Percentiles rank a stretch among this genome's conserved stretches.
phyloP scores from a whole-genome alignment of 2,329 filamentous ascomycete genomes.

The Botryotinia globosa region DNA sequence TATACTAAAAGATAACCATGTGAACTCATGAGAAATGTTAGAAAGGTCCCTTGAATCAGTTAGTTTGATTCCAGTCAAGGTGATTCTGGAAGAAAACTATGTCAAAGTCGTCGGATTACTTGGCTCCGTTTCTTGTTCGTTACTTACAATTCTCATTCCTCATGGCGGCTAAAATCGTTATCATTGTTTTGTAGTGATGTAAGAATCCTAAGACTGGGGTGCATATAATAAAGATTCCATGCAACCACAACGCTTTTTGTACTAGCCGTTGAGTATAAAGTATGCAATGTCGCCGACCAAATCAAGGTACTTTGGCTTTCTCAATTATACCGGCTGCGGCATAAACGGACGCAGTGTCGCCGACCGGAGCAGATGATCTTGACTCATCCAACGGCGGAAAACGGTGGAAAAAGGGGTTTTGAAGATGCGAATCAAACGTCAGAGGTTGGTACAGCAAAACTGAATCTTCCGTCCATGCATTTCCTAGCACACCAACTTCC shows the following conservation, averaged over 20 bases:
- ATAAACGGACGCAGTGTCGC: not conserved
- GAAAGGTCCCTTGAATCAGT: not conserved
- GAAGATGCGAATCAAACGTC: not conserved
- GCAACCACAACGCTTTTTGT: slow-evolving; percentile 3
- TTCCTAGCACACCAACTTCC: not conserved
- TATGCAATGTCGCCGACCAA: not conserved
- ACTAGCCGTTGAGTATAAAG: not conserved
- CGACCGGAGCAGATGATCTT: not conserved
- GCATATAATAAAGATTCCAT: not conserved
- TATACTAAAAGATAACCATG: not conserved
- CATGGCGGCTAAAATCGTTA: not conserved
- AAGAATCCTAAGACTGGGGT: too few species aligned
- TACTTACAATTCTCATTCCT: not conserved
- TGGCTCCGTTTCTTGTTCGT: not conserved
- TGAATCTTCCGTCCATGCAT: not conserved
- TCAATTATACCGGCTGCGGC: not conserved
- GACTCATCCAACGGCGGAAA: not conserved
- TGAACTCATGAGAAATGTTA: not conserved
- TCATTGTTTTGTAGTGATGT: not conserved
- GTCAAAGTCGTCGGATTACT: not conserved
- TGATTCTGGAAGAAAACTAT: not conserved
- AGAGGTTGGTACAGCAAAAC: too few species aligned
- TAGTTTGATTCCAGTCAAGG: not conserved
- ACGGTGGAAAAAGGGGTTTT: not conserved
- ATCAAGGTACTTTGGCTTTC: not conserved